Base-by-base conservation (phyloP, 2,329 filamentous ascomycete genomes). In the Aspergillus unguis region DNA sequence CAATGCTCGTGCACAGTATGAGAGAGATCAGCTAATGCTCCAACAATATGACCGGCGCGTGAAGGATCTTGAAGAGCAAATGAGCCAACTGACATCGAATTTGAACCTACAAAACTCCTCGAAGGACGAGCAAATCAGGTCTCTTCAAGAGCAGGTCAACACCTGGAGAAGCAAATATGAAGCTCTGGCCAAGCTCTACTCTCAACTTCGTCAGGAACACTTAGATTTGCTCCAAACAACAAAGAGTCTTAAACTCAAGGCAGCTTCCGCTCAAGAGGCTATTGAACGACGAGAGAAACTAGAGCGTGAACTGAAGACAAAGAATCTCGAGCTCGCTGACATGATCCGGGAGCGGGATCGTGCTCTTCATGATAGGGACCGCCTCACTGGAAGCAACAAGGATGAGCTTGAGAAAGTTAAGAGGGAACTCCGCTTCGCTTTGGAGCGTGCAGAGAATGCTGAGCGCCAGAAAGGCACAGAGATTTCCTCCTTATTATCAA, bases 111-210 rank as follows among this genome's bases (percentile, higher is more conserved):
- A 97, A 68, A 85, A 88, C 48, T 76, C 81, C 33, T 96, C 92
- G 68, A 95, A 92, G 69, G 94, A 99, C 65, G 94, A 97, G 62
- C 92, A 97, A 72, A 92, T 99, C 63, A 81, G 86, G 26, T 86
- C 94, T 2, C 78, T 99, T 23, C 94, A 97, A 67, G 94, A 97
- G 74, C 94, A 97, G 74, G 88, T 97, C 59, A 96, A 96, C 72
- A 96, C 92, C 0, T 99, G 94, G 94, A 83, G 94, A 53, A 87
- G 88, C 48, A 99, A 99, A 73, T 99, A 99, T 66, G 94, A 99
- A 71, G 89, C 92, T 1, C 77, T 99, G 45, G 94, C 94, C 26
- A 99, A 97, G 76, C 81, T 99, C 10, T 99, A 99, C 75, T 96
- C 92, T 6, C 94, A 99, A 73, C 79, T 99, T 56, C 87, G 94